Percentiles rank a stretch among this genome's conserved stretches.
phyloP scores from a whole-genome alignment of 116 monocot species.

The Iris pallida region DNA sequence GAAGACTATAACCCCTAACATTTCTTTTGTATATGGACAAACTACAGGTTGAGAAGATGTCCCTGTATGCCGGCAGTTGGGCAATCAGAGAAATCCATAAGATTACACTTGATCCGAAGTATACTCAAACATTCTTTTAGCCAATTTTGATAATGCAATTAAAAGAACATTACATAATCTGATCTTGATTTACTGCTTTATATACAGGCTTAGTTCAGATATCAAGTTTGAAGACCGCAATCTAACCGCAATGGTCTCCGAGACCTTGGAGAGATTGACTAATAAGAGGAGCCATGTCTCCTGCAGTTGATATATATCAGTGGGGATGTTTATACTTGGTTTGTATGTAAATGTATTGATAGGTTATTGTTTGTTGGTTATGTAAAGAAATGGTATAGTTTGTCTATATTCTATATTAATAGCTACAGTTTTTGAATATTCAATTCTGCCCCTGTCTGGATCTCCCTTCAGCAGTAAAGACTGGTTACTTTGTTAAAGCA shows the following conservation, averaged over 20 bases:
- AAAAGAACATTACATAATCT: too few relatives aligned
- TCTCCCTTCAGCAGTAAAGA: too few relatives aligned
- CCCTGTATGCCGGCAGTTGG: constrained; percentile 78
- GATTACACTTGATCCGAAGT: constrained; percentile 69
- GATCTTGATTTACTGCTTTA: background rate
- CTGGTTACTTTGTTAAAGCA: too few relatives aligned
- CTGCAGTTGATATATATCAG: constrained; percentile 31
- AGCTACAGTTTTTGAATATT: too few relatives aligned
- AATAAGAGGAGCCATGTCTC: constrained; percentile 22
- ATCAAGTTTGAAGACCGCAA: constrained; percentile 59
- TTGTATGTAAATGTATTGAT: background rate
- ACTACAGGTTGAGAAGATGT: constrained; percentile 69
- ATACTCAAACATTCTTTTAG: too few relatives aligned
- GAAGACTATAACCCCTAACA: background rate
- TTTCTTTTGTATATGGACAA: background rate
- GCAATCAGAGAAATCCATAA: constrained; percentile 78
- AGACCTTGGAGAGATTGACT: constrained; percentile 62
- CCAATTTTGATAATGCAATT: too few relatives aligned
- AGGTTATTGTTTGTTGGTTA: background rate
- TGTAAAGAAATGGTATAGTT: background rate
- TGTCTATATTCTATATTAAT: too few relatives aligned
- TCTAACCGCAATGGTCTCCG: constrained; percentile 61
- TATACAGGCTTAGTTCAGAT: constrained; percentile 48
- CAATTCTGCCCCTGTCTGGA: too few relatives aligned
- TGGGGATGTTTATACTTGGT: background rate